Evolutionary conservation across 2,329 filamentous ascomycete genomes (phyloP), one percentile per base, ranked within the genome.

Genomic region (Fusarium tjaetaba): DNA sequence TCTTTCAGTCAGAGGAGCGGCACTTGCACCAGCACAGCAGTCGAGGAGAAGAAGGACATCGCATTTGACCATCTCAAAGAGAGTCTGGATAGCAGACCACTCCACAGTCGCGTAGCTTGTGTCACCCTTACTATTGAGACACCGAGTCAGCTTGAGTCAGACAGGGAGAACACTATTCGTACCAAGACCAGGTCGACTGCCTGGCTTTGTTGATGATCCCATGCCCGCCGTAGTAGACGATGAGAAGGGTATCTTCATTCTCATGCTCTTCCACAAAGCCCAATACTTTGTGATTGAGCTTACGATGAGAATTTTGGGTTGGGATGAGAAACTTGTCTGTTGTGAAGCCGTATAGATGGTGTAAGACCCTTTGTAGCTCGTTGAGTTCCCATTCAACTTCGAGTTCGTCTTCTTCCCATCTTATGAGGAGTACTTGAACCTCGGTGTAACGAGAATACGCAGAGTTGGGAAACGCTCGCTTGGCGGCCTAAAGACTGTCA

Each of bases 1-100:
- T 36, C 75, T 58, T 51, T 77, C 76, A 59, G 68, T 77, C 22
- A 77, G 57, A 26, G 76, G 75, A 34, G 76, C 76, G 11, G 76
- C 76, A 55, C 76, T 78, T 45, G 76, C 76, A 46, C 73, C 76
- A 34, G 76, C 71, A 41, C 76, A 78, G 41, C 76, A 78, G 55
- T 78, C 76, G 16, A 77, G 73, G 32, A 78, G 66, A 28, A 74
- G 56, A 32, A 78, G 72, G 36, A 78, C 75, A 32, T 78, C 76
- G 55, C 76, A 78, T 45, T 75, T 76, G 39, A 65, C 76, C 43
- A 76, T 78, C 49, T 78, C 76, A 53, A 78, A 78, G 32, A 78
- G 38, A 34, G 76, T 78, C 39, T 78, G 76, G 30, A 78, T 78
- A 15, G 76, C 76, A 34, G 76, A 78, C 76, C 76, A 78, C 62